Conservation (phyloP, 2,329 filamentous ascomycete species). For the Fusarium sp. region DNA sequence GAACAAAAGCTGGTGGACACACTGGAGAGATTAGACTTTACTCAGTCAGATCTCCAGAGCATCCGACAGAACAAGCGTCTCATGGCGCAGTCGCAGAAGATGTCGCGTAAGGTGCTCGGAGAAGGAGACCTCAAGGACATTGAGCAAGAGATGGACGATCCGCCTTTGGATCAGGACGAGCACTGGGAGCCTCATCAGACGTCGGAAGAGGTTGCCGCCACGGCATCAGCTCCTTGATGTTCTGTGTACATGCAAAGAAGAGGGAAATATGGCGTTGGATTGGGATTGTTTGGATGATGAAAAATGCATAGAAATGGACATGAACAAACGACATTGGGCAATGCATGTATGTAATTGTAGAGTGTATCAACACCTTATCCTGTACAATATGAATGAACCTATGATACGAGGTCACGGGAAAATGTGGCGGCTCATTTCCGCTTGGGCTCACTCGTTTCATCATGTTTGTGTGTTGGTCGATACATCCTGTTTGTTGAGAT, state of each 20-base stretch:
- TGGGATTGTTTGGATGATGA: slow-evolving; percentile 5
- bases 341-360: slow-evolving; percentile 29
- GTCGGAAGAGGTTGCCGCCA: background rate
- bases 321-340: background rate
- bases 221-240: slow-evolving; percentile 3
- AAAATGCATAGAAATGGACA: slow-evolving; percentile 10
- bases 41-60: slow-evolving; percentile 49
- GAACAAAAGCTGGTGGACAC: slow-evolving; percentile 75
- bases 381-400: slow-evolving; percentile 16
- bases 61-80: slow-evolving; percentile 41
- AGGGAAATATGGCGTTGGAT: slow-evolving; percentile 21
- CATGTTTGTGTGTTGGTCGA: background rate
- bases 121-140: slow-evolving; percentile 27
- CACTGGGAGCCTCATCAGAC: slow-evolving; percentile 10
- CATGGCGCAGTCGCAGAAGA: slow-evolving; percentile 30
- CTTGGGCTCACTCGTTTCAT: slow-evolving; percentile 12
- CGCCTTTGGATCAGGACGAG: slow-evolving; percentile 23
- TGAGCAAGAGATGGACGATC: slow-evolving; percentile 35
- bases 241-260: background rate
- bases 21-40: slow-evolving; percentile 63
- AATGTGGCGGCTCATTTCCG: background rate
- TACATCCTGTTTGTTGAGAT: background rate
- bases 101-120: slow-evolving; percentile 21
- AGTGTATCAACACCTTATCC: slow-evolving; percentile 21
- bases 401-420: background rate